Evolutionary conservation across 176 grass and related monocot genomes (phyloP), one percentile per base, ranked within the genome.

Genomic region (Paspalum vaginatum): DNA sequence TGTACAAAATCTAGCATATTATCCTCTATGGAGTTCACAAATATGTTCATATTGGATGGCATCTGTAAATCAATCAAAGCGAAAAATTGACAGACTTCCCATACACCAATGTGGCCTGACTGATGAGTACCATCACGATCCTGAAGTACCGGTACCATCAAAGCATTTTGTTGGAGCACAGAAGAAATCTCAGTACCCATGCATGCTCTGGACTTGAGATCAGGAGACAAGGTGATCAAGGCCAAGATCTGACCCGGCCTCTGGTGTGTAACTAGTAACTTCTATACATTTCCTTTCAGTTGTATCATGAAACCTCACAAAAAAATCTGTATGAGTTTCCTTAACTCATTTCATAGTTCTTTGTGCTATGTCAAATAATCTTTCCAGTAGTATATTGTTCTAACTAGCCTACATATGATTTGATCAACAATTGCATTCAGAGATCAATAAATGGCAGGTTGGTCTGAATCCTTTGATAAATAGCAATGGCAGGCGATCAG

Each of bases 361-460:
- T 78, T 69, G 5, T n/a, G 20, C 49, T 61, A n/a, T 74, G 15
- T 45, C 46, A 65, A 60, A 16, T 75, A 39, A 41, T 27, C 65
- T 46, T 32, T 67, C 61, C 44, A 42, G 66, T 27, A 54, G 72
- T 82, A 16, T 66, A n/a, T 60, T 81, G 63, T 32, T 46, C 57
- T 78, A 79, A n/a, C n/a, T n/a, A n/a, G n/a, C n/a, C n/a, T n/a
- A n/a, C n/a, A n/a, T n/a, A n/a, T n/a, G n/a, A n/a, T 84, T 64
- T 65, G 32, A 72, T 84, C 54, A 20, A 75, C 70, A 8, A 68
- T 69, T 83, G 59, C 68, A 45, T 81, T 56, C 66, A 75, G 74
- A 68, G 37, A 48, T 53, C 45, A 77, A 61, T 37, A 68, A 74
- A 96, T 92, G 90, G 82, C 87, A 84, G 50, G 80, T 87, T 68